Base-by-base conservation (phyloP, 257 asterid genomes). In the Nemophila menziesii region DNA sequence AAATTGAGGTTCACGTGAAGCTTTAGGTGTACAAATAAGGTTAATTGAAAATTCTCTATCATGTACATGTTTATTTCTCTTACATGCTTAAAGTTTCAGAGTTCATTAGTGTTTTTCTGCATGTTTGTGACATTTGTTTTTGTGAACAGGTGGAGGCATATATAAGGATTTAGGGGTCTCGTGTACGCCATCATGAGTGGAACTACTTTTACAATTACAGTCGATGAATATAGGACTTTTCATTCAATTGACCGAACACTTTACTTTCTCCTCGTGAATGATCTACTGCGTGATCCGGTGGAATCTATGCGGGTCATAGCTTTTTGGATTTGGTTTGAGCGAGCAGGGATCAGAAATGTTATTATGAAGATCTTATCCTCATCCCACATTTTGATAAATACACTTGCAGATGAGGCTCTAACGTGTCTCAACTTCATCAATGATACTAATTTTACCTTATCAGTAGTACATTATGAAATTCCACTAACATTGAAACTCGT, bases 301-400 rank as follows among this genome's bases (percentile, higher is more conserved):
- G 86, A 78, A 21, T 56, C 69, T 21, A 54, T 78, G 16, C 76
- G 67, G 19, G 44, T 68, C 4, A 29, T 82, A 67, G 77, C 75
- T 38, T 43, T 79, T 3, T 75, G 82, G 84, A 39, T 78, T 20
- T 79, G 81, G 78, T 18, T 79, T 9, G 92, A 82, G 53, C 60
- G 56, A 11, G 7, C 18, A 3, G 69, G 73, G n/a, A 39, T 43
- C 38, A 41, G 46, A 54, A 37, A 53, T 16, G 8, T 60, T 51
- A 42, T 73, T 2, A 33, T 51, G 45, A 68, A 21, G 43, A 51
- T 82, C 42, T 41, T 60, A 39, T 46, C 65, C 20, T 54, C 61
- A 52, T 47, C 74, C 13, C 60, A 13, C 1, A 13, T 40, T 19
- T 6, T 70, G 5, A 56, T 78, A 49, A 52, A 57, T 18, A 49